Base-by-base conservation (phyloP, 768 basidiomycete genomes). In the Tulasnella sp. region DNA sequence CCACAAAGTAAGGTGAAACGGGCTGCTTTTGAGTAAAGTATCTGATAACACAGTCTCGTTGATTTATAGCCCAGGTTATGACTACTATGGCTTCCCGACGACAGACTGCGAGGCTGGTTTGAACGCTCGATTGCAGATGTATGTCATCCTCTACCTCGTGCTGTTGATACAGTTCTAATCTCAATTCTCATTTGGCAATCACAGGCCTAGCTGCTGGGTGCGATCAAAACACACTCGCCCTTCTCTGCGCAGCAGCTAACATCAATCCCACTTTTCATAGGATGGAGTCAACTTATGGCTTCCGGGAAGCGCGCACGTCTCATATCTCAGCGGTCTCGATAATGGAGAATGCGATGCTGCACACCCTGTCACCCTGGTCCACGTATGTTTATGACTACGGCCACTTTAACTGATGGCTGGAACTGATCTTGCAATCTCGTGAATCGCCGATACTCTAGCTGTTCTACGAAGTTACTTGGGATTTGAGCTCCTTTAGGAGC, bases 71-170 rank as follows among this genome's bases (percentile, higher is more conserved):
- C 34, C 63, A 2, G 70, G 70, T 15, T 73, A 70, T 54, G 67
- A 71, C 53, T 69, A 68, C 67, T 13, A 53, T 56, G 75, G 75
- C 4, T 77, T 76, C 65, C 76, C 76, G 1, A 72, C 66, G 23
- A 76, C 75, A 1, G 70, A 76, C 59, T 77, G 75, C 56, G 74
- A 75, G 60, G 70, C 73, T 34, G 64, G 75, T 1, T 68, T 76
- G 23, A 74, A 75, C 42, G 70, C 71, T 42, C 73, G 75, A 15
- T n/a, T 27, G 10, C n/a, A 24, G 17, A 54, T 30, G 9, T 27
- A 7, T 7, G 26, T 44, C 45, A 29, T 3, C n/a, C 15, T 43
- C 41, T 19, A 2, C 21, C 3, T 4, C 29, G 49, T 1, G 1
- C 5, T 48, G 23, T 21, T 59, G 11, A 48, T 43, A 4, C 19